These are phyloP conservation scores for Globisporangium alternatum DNA, from an alignment of 352 stramenopile species.

Conservation along the genomic window DNA sequence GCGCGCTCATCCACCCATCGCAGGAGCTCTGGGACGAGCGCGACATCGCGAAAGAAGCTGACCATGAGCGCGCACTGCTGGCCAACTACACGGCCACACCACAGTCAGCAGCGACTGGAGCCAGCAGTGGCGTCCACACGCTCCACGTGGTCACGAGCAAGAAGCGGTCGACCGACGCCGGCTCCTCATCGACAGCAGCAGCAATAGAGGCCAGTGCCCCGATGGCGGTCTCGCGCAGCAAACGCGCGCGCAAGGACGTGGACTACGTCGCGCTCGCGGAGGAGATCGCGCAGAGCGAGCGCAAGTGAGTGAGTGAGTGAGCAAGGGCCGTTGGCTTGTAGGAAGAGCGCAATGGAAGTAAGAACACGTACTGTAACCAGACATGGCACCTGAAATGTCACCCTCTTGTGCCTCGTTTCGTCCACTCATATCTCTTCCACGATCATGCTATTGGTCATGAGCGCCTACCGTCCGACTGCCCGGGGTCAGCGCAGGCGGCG, in stretches of 20 bases:
- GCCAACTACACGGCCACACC: conserved; percentile 34
- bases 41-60: conserved; percentile 45
- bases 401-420: too few relatives aligned
- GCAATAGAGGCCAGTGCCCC: neutral
- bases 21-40: conserved; percentile 43
- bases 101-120: neutral
- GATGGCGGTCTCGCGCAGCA: conserved; percentile 30
- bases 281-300: conserved; percentile 32
- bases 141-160: conserved; percentile 20
- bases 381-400: too few relatives aligned
- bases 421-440: too few relatives aligned
- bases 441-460: too few relatives aligned
- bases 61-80: conserved; percentile 47
- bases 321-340: too few relatives aligned
- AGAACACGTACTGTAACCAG: too few relatives aligned
- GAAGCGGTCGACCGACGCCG: conserved; percentile 24
- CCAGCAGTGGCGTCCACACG: conserved; percentile 23
- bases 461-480: conserved; percentile 37
- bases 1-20: conserved; percentile 51
- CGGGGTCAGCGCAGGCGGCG: conserved; percentile 41
- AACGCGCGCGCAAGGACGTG: conserved; percentile 54
- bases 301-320: conserved; percentile 11
- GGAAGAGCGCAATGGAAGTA: too few relatives aligned
- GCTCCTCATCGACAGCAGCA: neutral
- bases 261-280: conserved; percentile 70